Percentiles rank a stretch among this genome's conserved stretches.
Evolutionary conservation across 805 yeast species (phyloP).

Genomic region (Hanseniaspora guilliermondii): DNA sequence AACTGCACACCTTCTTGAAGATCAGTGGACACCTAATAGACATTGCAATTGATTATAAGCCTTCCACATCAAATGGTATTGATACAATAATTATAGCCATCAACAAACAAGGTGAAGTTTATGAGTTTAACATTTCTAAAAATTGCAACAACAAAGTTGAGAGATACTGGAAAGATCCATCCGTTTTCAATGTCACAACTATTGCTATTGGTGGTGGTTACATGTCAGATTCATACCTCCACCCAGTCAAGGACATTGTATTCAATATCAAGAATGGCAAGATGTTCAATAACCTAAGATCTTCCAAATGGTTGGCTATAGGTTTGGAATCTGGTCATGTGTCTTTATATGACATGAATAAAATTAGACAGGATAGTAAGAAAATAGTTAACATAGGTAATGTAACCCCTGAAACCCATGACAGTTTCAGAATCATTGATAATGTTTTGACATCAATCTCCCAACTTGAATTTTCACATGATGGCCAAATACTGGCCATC

Average conservation of each 20-base stretch:
- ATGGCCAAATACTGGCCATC: slow-evolving; percentile 78
- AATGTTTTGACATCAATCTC: slow-evolving; percentile 74
- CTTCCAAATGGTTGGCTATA: slow-evolving; percentile 71
- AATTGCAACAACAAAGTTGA: slow-evolving; percentile 37
- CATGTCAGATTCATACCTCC: slow-evolving; percentile 22
- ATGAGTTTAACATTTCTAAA: slow-evolving; percentile 56
- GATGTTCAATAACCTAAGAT: slow-evolving; percentile 19
- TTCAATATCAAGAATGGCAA: slow-evolving; percentile 15
- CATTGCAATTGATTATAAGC: slow-evolving; percentile 33
- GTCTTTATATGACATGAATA: slow-evolving; percentile 56
- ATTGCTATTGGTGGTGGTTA: slow-evolving; percentile 56
- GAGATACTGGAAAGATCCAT: slow-evolving; percentile 71
- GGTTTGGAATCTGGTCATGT: slow-evolving; percentile 87
- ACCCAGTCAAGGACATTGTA: slow-evolving; percentile 20
- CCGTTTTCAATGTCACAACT: slow-evolving; percentile 73
- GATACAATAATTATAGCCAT: slow-evolving; percentile 39
- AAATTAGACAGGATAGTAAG: slow-evolving; percentile 20
- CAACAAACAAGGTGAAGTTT: slow-evolving; percentile 73
- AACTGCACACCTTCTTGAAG: slow-evolving; percentile 76
- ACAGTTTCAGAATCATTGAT: slow-evolving; percentile 28
- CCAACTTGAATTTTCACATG: slow-evolving; percentile 58
- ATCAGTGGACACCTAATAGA: slow-evolving; percentile 80
- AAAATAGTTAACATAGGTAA: slow-evolving; percentile 15
- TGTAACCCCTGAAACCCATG: slow-evolving; percentile 39
- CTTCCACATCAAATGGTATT: slow-evolving; percentile 21